Base-by-base conservation (phyloP, 176 grass and related monocot species). In the Carex kokanica region DNA sequence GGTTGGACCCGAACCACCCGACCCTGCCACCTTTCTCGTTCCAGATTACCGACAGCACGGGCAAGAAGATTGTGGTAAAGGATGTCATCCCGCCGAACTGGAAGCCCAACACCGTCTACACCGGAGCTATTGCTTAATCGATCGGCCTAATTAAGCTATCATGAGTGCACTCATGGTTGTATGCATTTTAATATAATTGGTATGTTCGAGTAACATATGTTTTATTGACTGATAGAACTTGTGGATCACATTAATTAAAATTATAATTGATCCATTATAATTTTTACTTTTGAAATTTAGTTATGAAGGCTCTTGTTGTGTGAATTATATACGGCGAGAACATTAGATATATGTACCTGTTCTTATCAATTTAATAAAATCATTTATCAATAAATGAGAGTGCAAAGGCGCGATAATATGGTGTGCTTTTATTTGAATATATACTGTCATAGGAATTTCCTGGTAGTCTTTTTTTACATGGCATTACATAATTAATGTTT, bases 81-180 rank as follows among this genome's bases (percentile, higher is more conserved):
- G 64, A 92, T 31, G 94, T 94, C 84, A 92, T 97, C 71, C 94
- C 94, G 0, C 90, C 78, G 0, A 87, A 88, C 69, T 97, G 94
- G 94, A 53, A 88, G 51, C 80, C 92, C 0, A 73, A 90, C 79
- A 18, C 40, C 2, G 80, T 85, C 32, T 97, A 97, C 82, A 75
- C 73, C 1, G 73, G 51, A 55, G 56, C 21, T 17, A 51, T 78
- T 3, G 51, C 23, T 0, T 6, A 54, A 41, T 61, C 59, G 15
- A 25, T 51, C 14, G 6, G 8, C 7, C 41, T 43, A 43, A 43
- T 43, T 78, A 56, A 78, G 41, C 2, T 9, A 10, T 21, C 8
- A 10, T 45, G 8, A 71, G 23, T 66, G 6, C 7, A n/a, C n/a
- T n/a, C n/a, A 1, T 34, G 14, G 29, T 25, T 66, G 14, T 8